Conservation (phyloP, 495 filamentous ascomycete species). For the Aspergillus coremiiformis region DNA sequence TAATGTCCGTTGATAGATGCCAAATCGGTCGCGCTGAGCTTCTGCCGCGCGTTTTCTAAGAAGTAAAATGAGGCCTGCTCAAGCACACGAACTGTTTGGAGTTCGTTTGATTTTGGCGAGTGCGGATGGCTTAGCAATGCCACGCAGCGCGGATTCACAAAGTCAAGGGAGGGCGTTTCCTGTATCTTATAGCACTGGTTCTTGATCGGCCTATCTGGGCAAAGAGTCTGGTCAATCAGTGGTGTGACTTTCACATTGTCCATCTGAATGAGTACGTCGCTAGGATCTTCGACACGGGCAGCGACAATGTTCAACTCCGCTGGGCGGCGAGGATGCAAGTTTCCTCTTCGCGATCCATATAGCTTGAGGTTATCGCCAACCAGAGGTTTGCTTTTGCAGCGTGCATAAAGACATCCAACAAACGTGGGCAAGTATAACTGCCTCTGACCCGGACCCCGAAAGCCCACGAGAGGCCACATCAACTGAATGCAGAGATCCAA, state of each 20-base stretch:
- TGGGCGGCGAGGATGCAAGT: conserved; percentile 29
- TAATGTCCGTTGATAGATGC: background rate
- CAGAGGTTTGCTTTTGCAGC: background rate
- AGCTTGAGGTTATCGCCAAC: conserved; percentile 18
- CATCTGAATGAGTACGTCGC: conserved; percentile 14
- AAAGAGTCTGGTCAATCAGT: conserved; percentile 13
- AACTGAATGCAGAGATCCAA: background rate
- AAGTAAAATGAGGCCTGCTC: background rate
- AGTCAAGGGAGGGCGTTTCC: background rate
- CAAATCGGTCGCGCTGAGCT: background rate
- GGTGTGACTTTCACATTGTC: conserved; percentile 16
- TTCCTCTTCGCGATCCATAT: conserved; percentile 16
- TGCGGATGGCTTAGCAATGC: background rate
- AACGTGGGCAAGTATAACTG: background rate
- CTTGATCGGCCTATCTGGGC: conserved; percentile 6
- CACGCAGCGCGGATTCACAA: background rate
- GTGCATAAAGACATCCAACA: background rate
- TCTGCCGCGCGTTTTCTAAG: background rate
- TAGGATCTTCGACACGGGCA: conserved; percentile 14
- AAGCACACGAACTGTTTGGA: background rate
- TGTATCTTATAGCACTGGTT: conserved; percentile 10
- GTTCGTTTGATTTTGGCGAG: background rate
- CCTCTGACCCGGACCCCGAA: background rate
- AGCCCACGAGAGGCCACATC: background rate
- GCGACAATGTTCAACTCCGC: conserved; percentile 16